Base-by-base conservation (phyloP, 164 flowering plant species). In the Umbilicus rupestris region DNA sequence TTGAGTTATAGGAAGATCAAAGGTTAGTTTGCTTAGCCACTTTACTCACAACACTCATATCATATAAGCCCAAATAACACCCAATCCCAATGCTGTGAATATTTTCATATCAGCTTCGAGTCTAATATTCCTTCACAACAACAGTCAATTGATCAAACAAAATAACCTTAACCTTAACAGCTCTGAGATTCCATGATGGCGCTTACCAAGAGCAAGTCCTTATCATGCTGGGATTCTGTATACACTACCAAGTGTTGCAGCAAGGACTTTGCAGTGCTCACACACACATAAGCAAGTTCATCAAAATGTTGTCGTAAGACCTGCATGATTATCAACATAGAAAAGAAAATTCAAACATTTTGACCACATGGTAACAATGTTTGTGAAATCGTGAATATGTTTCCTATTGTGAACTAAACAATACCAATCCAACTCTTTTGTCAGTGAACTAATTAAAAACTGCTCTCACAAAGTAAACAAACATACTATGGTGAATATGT, bases 151-250 rank as follows among this genome's bases (percentile, higher is more conserved):
- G 12, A 41, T 41, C 44, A 41, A 12, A 7, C 59, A 49, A 24
- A 24, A 16, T 26, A 55, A 59, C 19, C 31, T n/a, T n/a, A n/a
- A n/a, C n/a, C n/a, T 60, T 35, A 16, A 62, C 20, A 62, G 41
- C 41, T 62, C 28, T 17, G 26, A 62, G 65, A 35, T 22, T 37
- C 14, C 65, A 63, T 15, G 7, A 63, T 2, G 28, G 20, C 14
- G 68, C 89, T 81, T 78, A 94, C 97, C 99, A 82, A 74, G 64
- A 91, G 84, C 29, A 77, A 41, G 29, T 76, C 73, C 73, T 67
- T 85, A 70, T 88, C 95, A 45, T 68, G 69, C 64, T 78, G 76
- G 29, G 91, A 85, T 47, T 87, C 90, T 62, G 83, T 81, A 73
- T 84, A 88, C 65, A 91, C 95, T 14, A 91, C 71, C 15, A 84